Evolutionary conservation across 495 filamentous ascomycete genomes (phyloP).

Genomic region (Friedmanniomyces endolithicus): DNA sequence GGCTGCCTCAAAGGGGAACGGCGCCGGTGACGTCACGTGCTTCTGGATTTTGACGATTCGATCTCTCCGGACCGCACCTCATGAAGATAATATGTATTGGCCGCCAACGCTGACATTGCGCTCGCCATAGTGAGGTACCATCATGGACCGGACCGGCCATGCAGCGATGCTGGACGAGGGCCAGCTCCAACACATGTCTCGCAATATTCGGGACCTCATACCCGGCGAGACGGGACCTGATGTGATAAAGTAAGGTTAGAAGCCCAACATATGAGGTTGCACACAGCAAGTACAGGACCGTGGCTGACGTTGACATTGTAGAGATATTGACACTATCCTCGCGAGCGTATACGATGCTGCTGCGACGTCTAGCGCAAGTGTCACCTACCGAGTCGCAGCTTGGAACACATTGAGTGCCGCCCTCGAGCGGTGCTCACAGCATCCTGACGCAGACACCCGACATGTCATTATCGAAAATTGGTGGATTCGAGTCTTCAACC

Average conservation of each 20-base stretch:
- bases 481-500: constrained; percentile 50
- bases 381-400: constrained; percentile 27
- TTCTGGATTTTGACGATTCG: no score
- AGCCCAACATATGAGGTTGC: background rate
- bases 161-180: constrained; percentile 1
- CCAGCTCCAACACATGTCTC: constrained; percentile 4
- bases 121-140: no score
- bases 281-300: background rate
- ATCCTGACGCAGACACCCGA: constrained; percentile 27
- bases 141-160: no score
- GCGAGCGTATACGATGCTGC: background rate
- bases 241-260: constrained; percentile 18
- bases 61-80: no score
- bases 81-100: no score
- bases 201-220: background rate
- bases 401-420: constrained; percentile 28
- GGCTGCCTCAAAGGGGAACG: background rate
- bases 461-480: constrained; percentile 29
- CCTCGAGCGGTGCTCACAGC: constrained; percentile 26
- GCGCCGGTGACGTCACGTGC: background rate
- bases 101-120: no score
- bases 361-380: background rate
- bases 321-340: background rate
- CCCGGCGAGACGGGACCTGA: background rate
- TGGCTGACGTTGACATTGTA: background rate